Evolutionary conservation across 352 stramenopile species (phyloP), one percentile per base, ranked within the genome.

Genomic region (Globisporangium yorkense): DNA sequence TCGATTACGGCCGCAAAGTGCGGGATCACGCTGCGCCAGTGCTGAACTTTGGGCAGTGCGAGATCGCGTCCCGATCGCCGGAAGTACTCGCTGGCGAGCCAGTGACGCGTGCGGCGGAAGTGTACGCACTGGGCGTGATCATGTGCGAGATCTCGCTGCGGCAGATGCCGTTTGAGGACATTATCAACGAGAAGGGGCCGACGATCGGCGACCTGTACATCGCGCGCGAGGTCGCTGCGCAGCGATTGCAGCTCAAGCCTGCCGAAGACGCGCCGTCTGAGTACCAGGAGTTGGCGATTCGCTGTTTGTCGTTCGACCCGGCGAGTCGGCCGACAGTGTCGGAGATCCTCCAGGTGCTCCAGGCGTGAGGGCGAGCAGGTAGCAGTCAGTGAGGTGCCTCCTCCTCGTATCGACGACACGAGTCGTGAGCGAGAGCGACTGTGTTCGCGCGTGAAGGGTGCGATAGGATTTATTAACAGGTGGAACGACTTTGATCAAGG

Each of bases 121-220:
- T 92, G 13, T 92, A 89, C 39, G 78, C 80, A 10, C 62, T 92
- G 27, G 82, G 82, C 49, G 73, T 86, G 20, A 75, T 92, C 63
- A 71, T 92, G 31, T 92, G 80, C 49, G 82, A 90, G 59, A 73
- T 92, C 29, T 86, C 77, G 55, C 60, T 61, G 29, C 74, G 71
- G 9, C 52, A 54, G 5, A 73, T 70, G 35, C 51, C 83, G 27
- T 89, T 83, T 52, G 57, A 77, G 24, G 59, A 75, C 35, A 66
- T 88, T 21, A 51, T 68, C 1, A 63, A 66, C 31, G 70, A 89
- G 16, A 67, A 60, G n/a, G 82, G 82, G 1, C 51, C 64, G 18
- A 84, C 79, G 7, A 54, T 88, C 48, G 80, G 65, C 47, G 82
- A 92, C 52, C 80, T 89, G 59, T 72, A 71, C 62, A 80, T 89